These are phyloP conservation scores for Ceratocystis cubensis DNA, from an alignment of 2,329 filamentous ascomycete species.

Conservation along the genomic window DNA sequence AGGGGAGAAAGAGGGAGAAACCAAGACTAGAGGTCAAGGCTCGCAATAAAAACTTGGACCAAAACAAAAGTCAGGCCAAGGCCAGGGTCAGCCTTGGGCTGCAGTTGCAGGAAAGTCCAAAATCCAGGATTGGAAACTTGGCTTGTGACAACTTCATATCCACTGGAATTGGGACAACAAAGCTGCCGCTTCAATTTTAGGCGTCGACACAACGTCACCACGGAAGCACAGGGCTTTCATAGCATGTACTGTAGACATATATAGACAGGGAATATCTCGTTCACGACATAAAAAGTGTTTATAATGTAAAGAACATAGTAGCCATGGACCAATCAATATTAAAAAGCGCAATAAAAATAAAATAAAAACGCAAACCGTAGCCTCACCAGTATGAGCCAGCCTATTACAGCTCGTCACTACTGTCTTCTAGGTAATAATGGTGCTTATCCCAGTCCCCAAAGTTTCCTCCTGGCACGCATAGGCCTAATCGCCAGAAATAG, in stretches of 20 bases:
- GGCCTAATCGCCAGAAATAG: constrained; percentile 87
- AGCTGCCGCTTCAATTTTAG: neutral
- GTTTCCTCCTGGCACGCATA: constrained; percentile 75
- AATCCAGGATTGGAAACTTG: neutral
- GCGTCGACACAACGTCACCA: neutral
- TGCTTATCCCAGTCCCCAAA: constrained; percentile 53
- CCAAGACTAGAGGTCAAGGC: neutral
- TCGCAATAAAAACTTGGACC: too few species aligned
- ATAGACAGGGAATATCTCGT: neutral
- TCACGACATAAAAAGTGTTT: neutral
- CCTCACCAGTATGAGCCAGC: neutral
- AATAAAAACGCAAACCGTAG: neutral
- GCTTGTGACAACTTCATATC: neutral
- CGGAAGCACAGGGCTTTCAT: neutral
- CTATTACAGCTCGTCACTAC: constrained; percentile 31
- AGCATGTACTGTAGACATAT: too few species aligned
- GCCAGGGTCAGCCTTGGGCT: neutral
- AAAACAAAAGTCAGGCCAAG: too few species aligned
- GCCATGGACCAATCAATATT: neutral
- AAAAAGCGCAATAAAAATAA: neutral
- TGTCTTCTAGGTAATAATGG: constrained; percentile 32
- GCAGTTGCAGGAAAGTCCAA: neutral
- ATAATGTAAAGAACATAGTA: neutral
- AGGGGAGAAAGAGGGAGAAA: neutral
- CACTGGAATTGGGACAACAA: neutral